Percentiles rank a stretch among this genome's conserved stretches.
These are phyloP conservation scores for Miscanthus lutarioriparius DNA, from an alignment of 176 grass and related monocot genomes.

Conservation along the genomic window DNA sequence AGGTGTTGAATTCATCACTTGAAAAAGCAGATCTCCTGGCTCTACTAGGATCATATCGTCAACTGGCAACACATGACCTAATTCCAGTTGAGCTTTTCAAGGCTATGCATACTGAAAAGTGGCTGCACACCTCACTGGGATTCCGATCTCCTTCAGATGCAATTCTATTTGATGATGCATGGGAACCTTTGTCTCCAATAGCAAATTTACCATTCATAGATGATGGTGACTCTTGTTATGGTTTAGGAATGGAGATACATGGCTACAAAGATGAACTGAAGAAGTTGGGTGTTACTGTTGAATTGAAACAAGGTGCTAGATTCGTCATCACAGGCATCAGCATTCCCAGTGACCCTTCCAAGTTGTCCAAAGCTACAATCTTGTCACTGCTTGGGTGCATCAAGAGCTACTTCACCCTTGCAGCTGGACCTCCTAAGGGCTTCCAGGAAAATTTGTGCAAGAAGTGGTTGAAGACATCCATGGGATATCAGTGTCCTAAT, in stretches of 20 bases:
- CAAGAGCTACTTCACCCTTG: not conserved
- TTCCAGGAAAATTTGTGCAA: slow-evolving; percentile 41
- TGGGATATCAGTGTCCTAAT: slow-evolving; percentile 49
- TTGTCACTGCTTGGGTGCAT: slow-evolving; percentile 55
- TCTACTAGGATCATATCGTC: slow-evolving; percentile 48
- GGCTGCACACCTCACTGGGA: slow-evolving; percentile 65
- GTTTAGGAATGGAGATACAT: slow-evolving; percentile 48
- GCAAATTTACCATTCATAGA: slow-evolving; percentile 65
- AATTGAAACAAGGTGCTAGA: slow-evolving; percentile 22
- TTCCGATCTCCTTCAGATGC: slow-evolving; percentile 40
- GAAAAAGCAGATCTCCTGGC: slow-evolving; percentile 36
- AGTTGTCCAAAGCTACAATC: slow-evolving; percentile 24
- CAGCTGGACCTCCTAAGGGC: not conserved
- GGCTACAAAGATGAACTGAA: slow-evolving; percentile 59
- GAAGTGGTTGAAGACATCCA: slow-evolving; percentile 60
- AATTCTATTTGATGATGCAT: slow-evolving; percentile 45
- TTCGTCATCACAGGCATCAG: slow-evolving; percentile 49
- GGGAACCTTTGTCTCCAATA: slow-evolving; percentile 46
- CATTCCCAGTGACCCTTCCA: slow-evolving; percentile 50
- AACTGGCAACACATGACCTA: not conserved
- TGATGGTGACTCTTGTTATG: slow-evolving; percentile 23
- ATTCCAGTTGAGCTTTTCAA: slow-evolving; percentile 33
- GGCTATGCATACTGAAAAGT: slow-evolving; percentile 42
- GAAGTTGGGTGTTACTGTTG: slow-evolving; percentile 49
- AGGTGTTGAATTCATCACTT: slow-evolving; percentile 25